phyloP scores from a whole-genome alignment of 768 basidiomycete species.

The Pleurotus citrinopileatus region DNA sequence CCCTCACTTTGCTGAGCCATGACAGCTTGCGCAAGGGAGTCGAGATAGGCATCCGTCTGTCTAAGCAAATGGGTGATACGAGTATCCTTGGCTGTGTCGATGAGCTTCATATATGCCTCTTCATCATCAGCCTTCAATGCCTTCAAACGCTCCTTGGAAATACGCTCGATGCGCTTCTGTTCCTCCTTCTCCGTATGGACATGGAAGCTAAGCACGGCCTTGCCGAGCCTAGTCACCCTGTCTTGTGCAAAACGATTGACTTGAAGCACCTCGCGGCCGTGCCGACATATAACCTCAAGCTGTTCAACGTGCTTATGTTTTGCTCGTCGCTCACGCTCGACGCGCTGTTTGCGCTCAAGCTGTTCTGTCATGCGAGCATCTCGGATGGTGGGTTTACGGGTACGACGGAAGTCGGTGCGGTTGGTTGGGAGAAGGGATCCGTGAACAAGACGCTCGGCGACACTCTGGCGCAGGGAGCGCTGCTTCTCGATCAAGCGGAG shows the following conservation, averaged over 20 bases:
- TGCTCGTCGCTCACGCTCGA: conserved; percentile 89
- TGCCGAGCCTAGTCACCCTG: conserved; percentile 71
- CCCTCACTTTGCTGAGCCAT: conserved; percentile 85
- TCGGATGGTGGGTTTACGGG: conserved; percentile 80
- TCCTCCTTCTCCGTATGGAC: conserved; percentile 94
- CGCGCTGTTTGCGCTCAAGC: conserved; percentile 86
- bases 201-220: conserved; percentile 82
- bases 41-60: conserved; percentile 94
- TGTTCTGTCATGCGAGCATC: conserved; percentile 90
- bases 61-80: conserved; percentile 94
- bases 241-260: conserved; percentile 63
- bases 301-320: conserved; percentile 98
- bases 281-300: conserved; percentile 78
- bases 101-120: conserved; percentile 98
- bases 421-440: conserved; percentile 88
- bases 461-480: conserved; percentile 76
- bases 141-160: conserved; percentile 96
- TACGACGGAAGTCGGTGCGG: conserved; percentile 86
- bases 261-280: conserved; percentile 74
- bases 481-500: conserved; percentile 90
- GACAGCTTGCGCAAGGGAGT: conserved; percentile 92
- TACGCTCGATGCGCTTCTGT: conserved; percentile 92
- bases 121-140: conserved; percentile 98
- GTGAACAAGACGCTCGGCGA: conserved; percentile 85
- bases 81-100: conserved; percentile 98